phyloP scores from a whole-genome alignment of 1,284 basidiomycete species.

The Cutaneotrichosporon sp. region DNA sequence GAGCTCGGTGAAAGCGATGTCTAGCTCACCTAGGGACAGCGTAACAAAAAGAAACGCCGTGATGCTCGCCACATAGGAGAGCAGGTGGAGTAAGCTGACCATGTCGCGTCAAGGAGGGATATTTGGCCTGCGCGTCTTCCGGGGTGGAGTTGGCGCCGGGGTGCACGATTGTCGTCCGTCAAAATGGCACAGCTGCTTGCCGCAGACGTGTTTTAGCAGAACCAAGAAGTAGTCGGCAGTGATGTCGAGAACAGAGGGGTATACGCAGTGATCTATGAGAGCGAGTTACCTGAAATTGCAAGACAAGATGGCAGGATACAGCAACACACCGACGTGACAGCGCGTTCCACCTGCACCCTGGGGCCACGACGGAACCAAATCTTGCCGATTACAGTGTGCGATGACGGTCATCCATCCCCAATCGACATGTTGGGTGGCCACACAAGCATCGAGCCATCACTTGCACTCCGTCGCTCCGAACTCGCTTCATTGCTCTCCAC shows the following conservation, averaged over 20 bases:
- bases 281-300: too few relatives aligned
- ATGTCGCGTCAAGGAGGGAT: not conserved
- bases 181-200: too few relatives aligned
- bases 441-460: not conserved
- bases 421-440: not conserved
- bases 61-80: conserved; percentile 59
- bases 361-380: not conserved
- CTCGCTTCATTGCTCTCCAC: not conserved
- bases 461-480: not conserved
- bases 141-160: not conserved
- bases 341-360: not conserved
- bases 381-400: not conserved
- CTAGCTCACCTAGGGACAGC: conserved; percentile 61
- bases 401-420: not conserved
- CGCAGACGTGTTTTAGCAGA: too few relatives aligned
- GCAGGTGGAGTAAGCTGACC: conserved; percentile 40
- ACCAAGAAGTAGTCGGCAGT: too few relatives aligned
- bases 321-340: too few relatives aligned
- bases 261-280: too few relatives aligned
- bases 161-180: too few relatives aligned
- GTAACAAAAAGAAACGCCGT: conserved; percentile 73
- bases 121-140: too few relatives aligned
- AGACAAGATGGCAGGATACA: too few relatives aligned
- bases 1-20: not conserved
- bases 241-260: too few relatives aligned